Percentiles rank a stretch among this genome's conserved stretches.
Conservation (phyloP, 1,284 basidiomycete genomes). For the Tremellales sp. region DNA sequence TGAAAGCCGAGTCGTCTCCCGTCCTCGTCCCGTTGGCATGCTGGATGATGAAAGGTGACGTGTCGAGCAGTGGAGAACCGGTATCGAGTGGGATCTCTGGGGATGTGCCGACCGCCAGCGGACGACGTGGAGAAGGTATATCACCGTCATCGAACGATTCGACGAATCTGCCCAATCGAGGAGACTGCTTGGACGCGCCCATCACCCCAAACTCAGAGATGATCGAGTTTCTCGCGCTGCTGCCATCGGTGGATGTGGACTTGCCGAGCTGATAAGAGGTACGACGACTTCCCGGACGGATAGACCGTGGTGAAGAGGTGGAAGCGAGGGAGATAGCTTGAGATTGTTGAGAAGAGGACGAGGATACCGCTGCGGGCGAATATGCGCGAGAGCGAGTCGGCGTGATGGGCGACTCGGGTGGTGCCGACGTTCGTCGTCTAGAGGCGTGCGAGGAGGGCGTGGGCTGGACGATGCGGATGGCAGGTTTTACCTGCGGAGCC, state of each 20-base stretch:
- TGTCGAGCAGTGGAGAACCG: neutral
- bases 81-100: neutral
- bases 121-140: too few relatives aligned
- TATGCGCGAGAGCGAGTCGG: neutral
- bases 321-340: too few relatives aligned
- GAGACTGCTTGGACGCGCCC: neutral
- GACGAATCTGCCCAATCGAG: neutral
- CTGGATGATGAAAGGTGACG: too few relatives aligned
- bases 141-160: neutral
- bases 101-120: neutral
- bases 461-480: neutral
- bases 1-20: too few relatives aligned
- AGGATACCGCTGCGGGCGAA: neutral
- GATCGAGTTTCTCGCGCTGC: neutral
- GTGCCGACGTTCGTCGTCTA: neutral
- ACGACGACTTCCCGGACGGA: neutral
- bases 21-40: too few relatives aligned
- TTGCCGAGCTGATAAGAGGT: conserved; percentile 12
- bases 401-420: neutral
- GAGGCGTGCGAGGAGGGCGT: neutral
- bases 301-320: neutral
- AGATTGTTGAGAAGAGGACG: neutral
- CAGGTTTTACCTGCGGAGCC: too few relatives aligned
- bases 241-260: neutral
- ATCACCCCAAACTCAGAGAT: neutral